Percentiles rank a stretch among this genome's conserved stretches.
phyloP scores from a whole-genome alignment of 441 rosid species.

The Adansonia madagascariensis region DNA sequence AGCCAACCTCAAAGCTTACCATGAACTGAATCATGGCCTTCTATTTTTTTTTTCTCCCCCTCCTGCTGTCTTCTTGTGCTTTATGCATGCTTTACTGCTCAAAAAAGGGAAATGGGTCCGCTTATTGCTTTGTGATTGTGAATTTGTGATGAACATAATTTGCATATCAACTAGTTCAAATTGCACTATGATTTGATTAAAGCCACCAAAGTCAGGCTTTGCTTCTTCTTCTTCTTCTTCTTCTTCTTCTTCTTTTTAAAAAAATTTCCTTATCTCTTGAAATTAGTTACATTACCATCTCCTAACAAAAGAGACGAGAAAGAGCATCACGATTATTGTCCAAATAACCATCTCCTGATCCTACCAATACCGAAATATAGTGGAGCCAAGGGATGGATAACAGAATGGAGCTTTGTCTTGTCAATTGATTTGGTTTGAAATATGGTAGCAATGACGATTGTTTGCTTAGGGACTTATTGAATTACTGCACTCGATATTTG shows the following conservation, averaged over 20 bases:
- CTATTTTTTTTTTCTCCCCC: neutral
- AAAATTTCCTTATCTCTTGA: neutral
- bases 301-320: neutral
- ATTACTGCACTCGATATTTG: no score
- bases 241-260: no score
- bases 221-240: no score
- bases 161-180: neutral
- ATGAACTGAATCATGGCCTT: neutral
- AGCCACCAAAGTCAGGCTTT: neutral
- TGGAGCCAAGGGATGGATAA: no score
- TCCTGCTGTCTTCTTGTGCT: neutral
- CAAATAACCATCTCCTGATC: no score
- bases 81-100: slow-evolving; percentile 3
- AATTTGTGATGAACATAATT: neutral
- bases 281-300: neutral
- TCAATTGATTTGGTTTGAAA: neutral
- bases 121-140: neutral
- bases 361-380: no score
- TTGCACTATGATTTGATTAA: neutral
- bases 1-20: neutral
- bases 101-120: neutral
- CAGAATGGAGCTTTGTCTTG: neutral
- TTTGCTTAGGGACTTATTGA: neutral
- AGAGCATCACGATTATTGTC: neutral
- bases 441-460: neutral